Base-by-base conservation (phyloP, 2,329 filamentous ascomycete genomes). In the Graphilbum sp. region DNA sequence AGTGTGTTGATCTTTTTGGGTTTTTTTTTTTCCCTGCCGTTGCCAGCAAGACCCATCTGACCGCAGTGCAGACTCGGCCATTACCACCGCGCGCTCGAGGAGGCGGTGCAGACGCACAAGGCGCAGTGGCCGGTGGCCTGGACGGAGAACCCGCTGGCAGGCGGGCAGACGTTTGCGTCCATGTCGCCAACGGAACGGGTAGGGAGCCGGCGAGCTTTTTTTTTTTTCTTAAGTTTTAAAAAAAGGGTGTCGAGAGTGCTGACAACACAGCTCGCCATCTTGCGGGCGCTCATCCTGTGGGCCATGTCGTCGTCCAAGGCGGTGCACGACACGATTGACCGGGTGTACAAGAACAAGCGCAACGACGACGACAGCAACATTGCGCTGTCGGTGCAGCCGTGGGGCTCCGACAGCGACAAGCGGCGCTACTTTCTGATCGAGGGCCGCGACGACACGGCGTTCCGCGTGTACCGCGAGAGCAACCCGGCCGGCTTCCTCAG, bases 341-440 rank as follows among this genome's bases (percentile, higher is more conserved):
- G 87, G 46, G 79, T 79, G 15, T 92, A 96, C 67, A 88, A 95
- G 58, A 77, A 87, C 61, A 73, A 74, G 44, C 80, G 88, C 42
- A 82, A 88, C 51, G 83, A 86, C 47, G 70, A 78, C 48, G 75
- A 79, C 46, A 55, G 73, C 34, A 95, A 95, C 54, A 85, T 95
- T 48, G 81, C 87, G 9, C 61, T 86, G 10, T 84, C 80, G 2
- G 76, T 88, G 35, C 82, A 87, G 54, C 72, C 79, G 5, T 87
- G 81, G 80, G 82, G 82, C 16, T 66, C 69, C 34, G 81, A 87
- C 55, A 41, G 36, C 46, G 78, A 94, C 49, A 93, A 90, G 63
- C 77, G 90, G 40, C 77, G 86, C 42, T 98, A 96, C 59, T 98
- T 81, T 63, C 66, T 98, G 35, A 73, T 98, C 44, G 90, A 98